Percentiles rank a stretch among this genome's conserved stretches.
These are phyloP conservation scores for Zanthoxylum bungeanum DNA, from an alignment of 345 rosid genomes.

Conservation along the genomic window DNA sequence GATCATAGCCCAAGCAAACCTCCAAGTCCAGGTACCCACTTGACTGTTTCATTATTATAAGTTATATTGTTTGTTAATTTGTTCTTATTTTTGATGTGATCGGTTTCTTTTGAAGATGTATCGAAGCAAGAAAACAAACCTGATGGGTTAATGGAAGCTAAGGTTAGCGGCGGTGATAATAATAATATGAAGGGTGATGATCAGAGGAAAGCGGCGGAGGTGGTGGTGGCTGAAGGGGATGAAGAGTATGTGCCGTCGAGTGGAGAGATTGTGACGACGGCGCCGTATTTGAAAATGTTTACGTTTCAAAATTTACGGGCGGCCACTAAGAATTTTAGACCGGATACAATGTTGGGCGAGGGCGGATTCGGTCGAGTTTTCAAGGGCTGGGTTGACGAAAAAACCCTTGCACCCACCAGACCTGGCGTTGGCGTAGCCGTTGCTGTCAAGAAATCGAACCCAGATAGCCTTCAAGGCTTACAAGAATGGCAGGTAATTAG, in stretches of 20 bases:
- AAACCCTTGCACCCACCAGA: conserved; percentile 53
- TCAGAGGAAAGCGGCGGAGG: no score
- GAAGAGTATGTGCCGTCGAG: not conserved
- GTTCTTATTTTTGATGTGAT: not conserved
- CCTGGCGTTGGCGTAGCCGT: conserved; percentile 68
- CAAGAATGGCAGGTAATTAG: conserved; percentile 75
- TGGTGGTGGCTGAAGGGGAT: no score
- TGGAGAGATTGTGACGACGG: conserved; percentile 21
- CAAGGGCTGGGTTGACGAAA: conserved; percentile 80
- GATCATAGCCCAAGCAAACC: not conserved
- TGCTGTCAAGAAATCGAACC: conserved; percentile 81
- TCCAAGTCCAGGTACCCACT: not conserved
- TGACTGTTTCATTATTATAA: no score
- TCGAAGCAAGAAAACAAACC: not conserved
- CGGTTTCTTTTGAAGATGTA: not conserved
- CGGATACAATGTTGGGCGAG: conserved; percentile 72
- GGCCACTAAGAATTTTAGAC: conserved; percentile 74
- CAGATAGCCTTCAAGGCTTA: conserved; percentile 69
- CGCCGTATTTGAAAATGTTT: conserved; percentile 50
- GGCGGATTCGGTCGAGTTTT: conserved; percentile 92
- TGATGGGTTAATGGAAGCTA: not conserved
- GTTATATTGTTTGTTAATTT: no score
- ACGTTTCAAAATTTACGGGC: conserved; percentile 49
- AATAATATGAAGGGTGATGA: no score
- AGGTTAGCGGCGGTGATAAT: no score